Conservation (phyloP, 2,329 filamentous ascomycete species). For the Colletotrichum brevisporum region DNA sequence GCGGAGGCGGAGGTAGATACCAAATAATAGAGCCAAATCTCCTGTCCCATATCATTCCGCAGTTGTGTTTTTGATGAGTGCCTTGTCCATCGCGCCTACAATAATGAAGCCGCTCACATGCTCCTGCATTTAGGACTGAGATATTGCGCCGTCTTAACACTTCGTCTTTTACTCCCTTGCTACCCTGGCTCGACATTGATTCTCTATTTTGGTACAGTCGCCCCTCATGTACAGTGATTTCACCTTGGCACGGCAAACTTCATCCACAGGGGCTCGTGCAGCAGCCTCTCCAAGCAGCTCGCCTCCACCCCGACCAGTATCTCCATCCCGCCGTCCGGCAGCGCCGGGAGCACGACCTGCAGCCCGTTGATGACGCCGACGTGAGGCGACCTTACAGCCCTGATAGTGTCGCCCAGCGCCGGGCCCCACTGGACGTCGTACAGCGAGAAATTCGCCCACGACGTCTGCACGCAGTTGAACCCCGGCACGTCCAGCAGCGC, state of each 20-base stretch:
- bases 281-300: conserved; percentile 17
- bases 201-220: too few relatives aligned
- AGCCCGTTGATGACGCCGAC: conserved; percentile 28
- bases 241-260: conserved; percentile 23
- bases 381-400: conserved; percentile 12
- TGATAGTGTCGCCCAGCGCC: conserved; percentile 9
- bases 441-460: conserved; percentile 19
- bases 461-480: conserved; percentile 17
- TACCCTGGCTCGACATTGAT: too few relatives aligned
- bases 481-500: conserved; percentile 16
- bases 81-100: too few relatives aligned
- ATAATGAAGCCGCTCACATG: too few relatives aligned
- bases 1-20: too few relatives aligned
- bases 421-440: conserved; percentile 27
- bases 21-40: too few relatives aligned
- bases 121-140: too few relatives aligned
- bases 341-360: conserved; percentile 13
- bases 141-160: too few relatives aligned
- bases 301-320: conserved; percentile 22
- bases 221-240: not conserved
- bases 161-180: too few relatives aligned
- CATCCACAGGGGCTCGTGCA: conserved; percentile 29
- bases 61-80: too few relatives aligned
- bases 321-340: conserved; percentile 31
- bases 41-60: too few relatives aligned